These are phyloP conservation scores for Chloranthus sessilifolius DNA, from an alignment of 164 flowering plant genomes.

Conservation along the genomic window DNA sequence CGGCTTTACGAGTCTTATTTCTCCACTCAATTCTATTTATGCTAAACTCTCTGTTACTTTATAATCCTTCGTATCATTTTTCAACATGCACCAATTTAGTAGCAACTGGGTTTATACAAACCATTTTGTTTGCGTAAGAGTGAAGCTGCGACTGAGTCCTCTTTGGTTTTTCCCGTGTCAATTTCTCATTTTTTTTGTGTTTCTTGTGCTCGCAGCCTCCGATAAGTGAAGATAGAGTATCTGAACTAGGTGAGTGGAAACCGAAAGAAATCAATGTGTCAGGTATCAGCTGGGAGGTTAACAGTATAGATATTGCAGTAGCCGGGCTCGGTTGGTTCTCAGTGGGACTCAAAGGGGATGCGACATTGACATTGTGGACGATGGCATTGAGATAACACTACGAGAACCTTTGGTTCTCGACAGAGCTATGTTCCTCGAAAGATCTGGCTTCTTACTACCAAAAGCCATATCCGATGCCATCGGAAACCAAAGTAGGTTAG, in stretches of 20 bases:
- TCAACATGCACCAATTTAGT: no score
- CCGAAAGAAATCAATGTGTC: slow-evolving; percentile 55
- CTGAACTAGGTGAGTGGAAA: slow-evolving; percentile 69
- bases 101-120: no score
- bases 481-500: slow-evolving; percentile 51
- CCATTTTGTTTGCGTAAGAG: no score
- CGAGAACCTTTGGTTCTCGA: slow-evolving; percentile 93
- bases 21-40: no score
- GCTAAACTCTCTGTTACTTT: no score
- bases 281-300: slow-evolving; percentile 89
- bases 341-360: slow-evolving; percentile 87
- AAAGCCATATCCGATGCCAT: slow-evolving; percentile 82
- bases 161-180: no score
- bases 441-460: slow-evolving; percentile 87
- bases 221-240: slow-evolving; percentile 46
- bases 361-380: slow-evolving; percentile 68
- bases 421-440: slow-evolving; percentile 70
- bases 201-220: no score
- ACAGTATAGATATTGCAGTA: slow-evolving; percentile 62
- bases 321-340: slow-evolving; percentile 98
- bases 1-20: no score
- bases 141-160: no score
- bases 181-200: no score
- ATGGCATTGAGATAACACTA: slow-evolving; percentile 47
- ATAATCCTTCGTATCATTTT: no score